Conservation (phyloP, 2,329 filamentous ascomycete species). For the Aureobasidium subglaciale region DNA sequence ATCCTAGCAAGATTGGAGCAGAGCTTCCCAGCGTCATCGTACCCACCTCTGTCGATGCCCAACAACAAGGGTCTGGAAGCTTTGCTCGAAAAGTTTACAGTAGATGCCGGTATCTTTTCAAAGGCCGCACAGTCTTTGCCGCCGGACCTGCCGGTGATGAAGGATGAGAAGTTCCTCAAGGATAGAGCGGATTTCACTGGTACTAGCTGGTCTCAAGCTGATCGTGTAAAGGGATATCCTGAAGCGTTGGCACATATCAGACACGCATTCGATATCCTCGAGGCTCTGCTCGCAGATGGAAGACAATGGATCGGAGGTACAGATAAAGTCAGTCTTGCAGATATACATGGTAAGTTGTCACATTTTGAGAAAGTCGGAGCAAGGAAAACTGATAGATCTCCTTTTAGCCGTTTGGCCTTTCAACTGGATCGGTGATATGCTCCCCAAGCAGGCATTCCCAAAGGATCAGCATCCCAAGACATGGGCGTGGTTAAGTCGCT, state of each 20-base stretch:
- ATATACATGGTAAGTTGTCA: slow-evolving; percentile 47
- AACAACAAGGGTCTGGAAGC: slow-evolving; percentile 41
- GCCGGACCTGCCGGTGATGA: slow-evolving; percentile 44
- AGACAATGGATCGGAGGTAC: slow-evolving; percentile 56
- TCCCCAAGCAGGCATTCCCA: slow-evolving; percentile 49
- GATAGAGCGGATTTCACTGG: slow-evolving; percentile 49
- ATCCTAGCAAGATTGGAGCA: slow-evolving; percentile 59
- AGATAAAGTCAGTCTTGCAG: slow-evolving; percentile 49
- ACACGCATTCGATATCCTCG: slow-evolving; percentile 50
- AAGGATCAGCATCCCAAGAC: slow-evolving; percentile 49
- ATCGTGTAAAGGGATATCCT: slow-evolving; percentile 38
- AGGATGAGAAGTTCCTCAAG: slow-evolving; percentile 52
- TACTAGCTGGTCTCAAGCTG: slow-evolving; percentile 33
- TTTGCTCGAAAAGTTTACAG: slow-evolving; percentile 50
- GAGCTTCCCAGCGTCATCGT: slow-evolving; percentile 37
- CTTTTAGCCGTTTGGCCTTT: slow-evolving; percentile 39
- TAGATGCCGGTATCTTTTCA: slow-evolving; percentile 52
- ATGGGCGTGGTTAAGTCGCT: slow-evolving; percentile 59
- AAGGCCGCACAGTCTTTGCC: slow-evolving; percentile 52
- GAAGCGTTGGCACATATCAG: slow-evolving; percentile 52
- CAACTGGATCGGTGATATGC: slow-evolving; percentile 56
- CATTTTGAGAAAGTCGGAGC: neutral
- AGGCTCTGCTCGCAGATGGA: slow-evolving; percentile 59
- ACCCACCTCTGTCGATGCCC: slow-evolving; percentile 30
- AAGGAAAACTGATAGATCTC: neutral